Evolutionary conservation across 2,329 filamentous ascomycete genomes (phyloP), one percentile per base, ranked within the genome.

Genomic region (Bipolaris oryzae): DNA sequence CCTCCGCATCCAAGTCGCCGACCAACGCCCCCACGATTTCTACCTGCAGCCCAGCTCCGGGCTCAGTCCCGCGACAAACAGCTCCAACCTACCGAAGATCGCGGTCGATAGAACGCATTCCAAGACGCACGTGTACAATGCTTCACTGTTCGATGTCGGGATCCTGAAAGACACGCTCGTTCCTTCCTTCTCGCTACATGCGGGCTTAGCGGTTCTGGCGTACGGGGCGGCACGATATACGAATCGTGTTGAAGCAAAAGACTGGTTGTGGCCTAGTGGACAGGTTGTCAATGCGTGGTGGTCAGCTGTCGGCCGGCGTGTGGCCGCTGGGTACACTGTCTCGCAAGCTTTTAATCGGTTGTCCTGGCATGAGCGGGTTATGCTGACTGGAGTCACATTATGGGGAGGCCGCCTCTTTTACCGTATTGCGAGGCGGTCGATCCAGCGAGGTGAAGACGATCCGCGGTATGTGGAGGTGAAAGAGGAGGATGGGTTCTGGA

Each of bases 271-370:
- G 84, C 82, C 84, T 1, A 74, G 78, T 3, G 82, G 77, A 2
- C 82, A 82, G 63, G 80, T 87, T 9, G 70, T 78, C 54, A 87
- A 85, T 66, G 84, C 83, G 6, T 87, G 85, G 85, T 87, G 84
- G 82, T 82, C 79, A 52, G 83, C 85, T 20, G 72, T 87, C 39
- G 84, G 84, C 13, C 76, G 78, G n/a, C 80, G 80, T 5, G 75
- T 85, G 10, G 74, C 78, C 53, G 76, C 79, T 28, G 78, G 80
- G 1, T 69, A 83, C 18, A 79, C 82, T 0, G 55, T 84, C 5
- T 64, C 74, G 1, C 74, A 79, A 44, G 82, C 83, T 15, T 79
- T 82, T 64, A 63, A 71, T 16, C 77, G 77, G 3, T 73, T 86
- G 3, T 80, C 80, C 1, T 84, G 84, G 71, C 79, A 81, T 0